Conservation (phyloP, 257 asterid species). For the Osmanthus fragrans region DNA sequence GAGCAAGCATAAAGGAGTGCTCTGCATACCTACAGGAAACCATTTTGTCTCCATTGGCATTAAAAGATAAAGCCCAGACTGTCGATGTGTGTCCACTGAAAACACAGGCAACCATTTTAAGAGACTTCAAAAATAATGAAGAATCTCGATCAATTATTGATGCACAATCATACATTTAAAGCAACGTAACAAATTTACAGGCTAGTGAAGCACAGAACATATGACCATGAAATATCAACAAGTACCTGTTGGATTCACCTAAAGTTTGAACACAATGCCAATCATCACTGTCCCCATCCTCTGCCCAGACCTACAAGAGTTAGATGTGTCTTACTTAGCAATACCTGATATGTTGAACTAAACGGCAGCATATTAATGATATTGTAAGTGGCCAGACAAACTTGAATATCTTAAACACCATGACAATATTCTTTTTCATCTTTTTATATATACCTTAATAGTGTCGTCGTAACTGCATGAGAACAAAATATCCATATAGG, state of each 20-base stretch:
- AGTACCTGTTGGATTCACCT: constrained; percentile 64
- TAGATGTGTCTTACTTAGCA: constrained; percentile 1
- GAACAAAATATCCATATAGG: constrained; percentile 60
- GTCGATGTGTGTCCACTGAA: constrained; percentile 85
- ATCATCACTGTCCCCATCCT: constrained; percentile 62
- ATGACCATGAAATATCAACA: constrained; percentile 9
- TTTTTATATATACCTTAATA: constrained; percentile 55
- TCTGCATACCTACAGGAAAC: constrained; percentile 80
- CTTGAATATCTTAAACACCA: constrained; percentile 6
- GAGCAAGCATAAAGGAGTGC: constrained; percentile 17
- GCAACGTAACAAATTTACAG: background rate
- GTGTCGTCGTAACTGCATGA: constrained; percentile 89
- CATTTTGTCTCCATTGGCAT: constrained; percentile 77
- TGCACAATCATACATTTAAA: constrained; percentile 10
- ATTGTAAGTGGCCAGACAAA: background rate
- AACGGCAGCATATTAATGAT: background rate
- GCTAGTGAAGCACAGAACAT: constrained; percentile 3
- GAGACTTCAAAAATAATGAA: constrained; percentile 14
- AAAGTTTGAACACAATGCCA: constrained; percentile 86
- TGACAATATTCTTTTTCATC: background rate
- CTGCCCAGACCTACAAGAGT: constrained; percentile 73
- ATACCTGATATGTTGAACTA: constrained; percentile 4
- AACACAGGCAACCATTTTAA: constrained; percentile 2
- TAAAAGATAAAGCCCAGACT: constrained; percentile 81
- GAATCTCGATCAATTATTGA: constrained; percentile 17